A percentile compares a stretch with the other conserved stretches of the same genome.
These are phyloP conservation scores for Clarireedia monteithiana DNA, from an alignment of 2,329 filamentous ascomycete genomes.

Conservation along the genomic window DNA sequence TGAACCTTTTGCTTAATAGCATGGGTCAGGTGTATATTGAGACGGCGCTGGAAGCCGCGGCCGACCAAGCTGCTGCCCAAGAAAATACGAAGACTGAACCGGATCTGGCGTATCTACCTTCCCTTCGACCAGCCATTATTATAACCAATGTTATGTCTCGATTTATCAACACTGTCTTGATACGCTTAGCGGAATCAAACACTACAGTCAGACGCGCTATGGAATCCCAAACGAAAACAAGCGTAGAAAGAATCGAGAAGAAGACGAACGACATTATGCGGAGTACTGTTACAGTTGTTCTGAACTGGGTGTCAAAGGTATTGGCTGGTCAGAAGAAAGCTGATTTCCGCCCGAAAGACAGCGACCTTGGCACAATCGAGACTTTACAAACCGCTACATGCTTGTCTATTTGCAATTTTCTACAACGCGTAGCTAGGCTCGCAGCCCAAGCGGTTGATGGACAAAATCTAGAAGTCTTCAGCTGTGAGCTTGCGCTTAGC, in stretches of 20 bases:
- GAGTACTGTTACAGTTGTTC: constrained; percentile 55
- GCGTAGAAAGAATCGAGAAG: constrained; percentile 55
- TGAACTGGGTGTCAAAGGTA: constrained; percentile 56
- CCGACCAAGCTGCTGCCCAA: constrained; percentile 66
- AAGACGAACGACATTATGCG: constrained; percentile 64
- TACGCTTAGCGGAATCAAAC: constrained; percentile 82
- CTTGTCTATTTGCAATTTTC: constrained; percentile 70
- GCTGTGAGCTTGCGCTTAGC: constrained; percentile 74
- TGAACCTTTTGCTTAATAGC: constrained; percentile 74
- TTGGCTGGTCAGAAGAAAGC: constrained; percentile 60
- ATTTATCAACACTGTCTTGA: constrained; percentile 82
- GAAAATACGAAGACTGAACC: constrained; percentile 79
- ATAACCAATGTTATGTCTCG: constrained; percentile 91
- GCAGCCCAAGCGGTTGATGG: constrained; percentile 68
- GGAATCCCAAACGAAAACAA: constrained; percentile 54
- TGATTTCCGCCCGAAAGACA: constrained; percentile 63
- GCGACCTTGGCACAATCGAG: constrained; percentile 56
- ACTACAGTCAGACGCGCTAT: constrained; percentile 74
- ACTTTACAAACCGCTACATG: constrained; percentile 83
- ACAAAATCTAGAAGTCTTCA: constrained; percentile 74
- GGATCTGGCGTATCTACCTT: constrained; percentile 75
- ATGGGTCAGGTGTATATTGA: constrained; percentile 80
- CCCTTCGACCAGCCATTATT: constrained; percentile 72
- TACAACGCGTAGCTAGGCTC: constrained; percentile 57
- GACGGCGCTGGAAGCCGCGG: constrained; percentile 59